Conservation (phyloP, 805 yeast genomes). For the Candida ficus region DNA sequence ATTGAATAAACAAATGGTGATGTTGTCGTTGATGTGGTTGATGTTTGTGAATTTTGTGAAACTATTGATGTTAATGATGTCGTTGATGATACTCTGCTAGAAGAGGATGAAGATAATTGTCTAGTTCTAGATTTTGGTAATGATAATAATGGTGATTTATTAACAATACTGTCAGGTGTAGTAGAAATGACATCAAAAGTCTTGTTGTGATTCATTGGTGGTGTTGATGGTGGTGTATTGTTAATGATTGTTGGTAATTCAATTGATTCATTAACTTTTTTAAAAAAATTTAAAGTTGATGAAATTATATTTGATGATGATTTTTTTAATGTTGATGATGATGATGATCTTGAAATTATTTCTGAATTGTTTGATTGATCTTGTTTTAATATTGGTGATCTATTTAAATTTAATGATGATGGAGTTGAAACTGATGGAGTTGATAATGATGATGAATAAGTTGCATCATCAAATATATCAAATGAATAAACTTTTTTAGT, state of each 20-base stretch:
- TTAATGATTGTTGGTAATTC: conserved; percentile 7
- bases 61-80: conserved; percentile 16
- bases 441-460: conserved; percentile 30
- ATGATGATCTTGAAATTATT: conserved; percentile 12
- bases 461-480: conserved; percentile 63
- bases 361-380: no score
- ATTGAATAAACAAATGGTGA: conserved; percentile 9
- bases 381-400: no score
- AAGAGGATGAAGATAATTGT: conserved; percentile 4
- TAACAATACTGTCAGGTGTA: no score
- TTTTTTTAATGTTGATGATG: conserved; percentile 16
- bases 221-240: conserved; percentile 2
- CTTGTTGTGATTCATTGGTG: conserved; percentile 6
- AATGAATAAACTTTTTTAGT: conserved; percentile 46
- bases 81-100: conserved; percentile 13
- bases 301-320: conserved; percentile 20
- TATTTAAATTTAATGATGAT: conserved; percentile 11
- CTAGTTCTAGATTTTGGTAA: conserved; percentile 3
- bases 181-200: no score
- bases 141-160: conserved; percentile 1
- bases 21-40: no score
- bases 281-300: conserved; percentile 24
- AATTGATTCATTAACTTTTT: conserved; percentile 12
- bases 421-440: background rate
- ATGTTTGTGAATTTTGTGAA: conserved; percentile 5